These are phyloP conservation scores for Candida dajiaensis DNA, from an alignment of 805 yeast species.

Conservation along the genomic window DNA sequence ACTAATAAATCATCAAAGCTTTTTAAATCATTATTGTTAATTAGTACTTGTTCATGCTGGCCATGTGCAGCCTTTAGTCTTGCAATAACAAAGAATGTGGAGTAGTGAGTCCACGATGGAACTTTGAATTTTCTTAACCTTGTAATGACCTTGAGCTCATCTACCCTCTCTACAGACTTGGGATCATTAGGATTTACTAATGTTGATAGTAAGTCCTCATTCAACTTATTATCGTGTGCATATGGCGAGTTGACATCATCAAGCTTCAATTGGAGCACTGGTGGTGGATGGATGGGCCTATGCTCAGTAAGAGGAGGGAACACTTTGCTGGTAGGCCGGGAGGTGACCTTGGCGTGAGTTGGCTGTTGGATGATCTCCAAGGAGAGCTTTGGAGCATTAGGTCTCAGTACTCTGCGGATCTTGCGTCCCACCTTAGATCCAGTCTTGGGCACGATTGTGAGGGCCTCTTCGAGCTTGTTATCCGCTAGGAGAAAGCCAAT, in stretches of 20 bases:
- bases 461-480: slow-evolving; percentile 1
- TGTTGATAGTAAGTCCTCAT: slow-evolving; percentile 8
- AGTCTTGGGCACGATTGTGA: slow-evolving; percentile 12
- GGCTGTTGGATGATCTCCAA: slow-evolving; percentile 26
- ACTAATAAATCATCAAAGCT: slow-evolving; percentile 16
- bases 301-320: slow-evolving; percentile 26
- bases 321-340: slow-evolving; percentile 15
- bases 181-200: slow-evolving; percentile 8
- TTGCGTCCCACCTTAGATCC: slow-evolving; percentile 4
- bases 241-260: slow-evolving; percentile 9
- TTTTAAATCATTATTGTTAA: slow-evolving; percentile 4
- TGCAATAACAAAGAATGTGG: slow-evolving; percentile 23
- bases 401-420: slow-evolving; percentile 14
- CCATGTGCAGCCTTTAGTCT: slow-evolving; percentile 9
- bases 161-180: slow-evolving; percentile 14
- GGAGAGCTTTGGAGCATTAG: slow-evolving; percentile 14
- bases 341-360: slow-evolving; percentile 25
- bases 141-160: slow-evolving; percentile 16
- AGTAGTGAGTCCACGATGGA: slow-evolving; percentile 23
- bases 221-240: slow-evolving; percentile 4
- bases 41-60: slow-evolving; percentile 6
- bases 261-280: slow-evolving; percentile 23
- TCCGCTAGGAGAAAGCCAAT: slow-evolving; percentile 18
- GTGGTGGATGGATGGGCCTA: slow-evolving; percentile 30
- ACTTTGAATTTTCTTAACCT: slow-evolving; percentile 13